Conservation (phyloP, 129 eudicot species). For the Rutidosis leptorrhynchoides region DNA sequence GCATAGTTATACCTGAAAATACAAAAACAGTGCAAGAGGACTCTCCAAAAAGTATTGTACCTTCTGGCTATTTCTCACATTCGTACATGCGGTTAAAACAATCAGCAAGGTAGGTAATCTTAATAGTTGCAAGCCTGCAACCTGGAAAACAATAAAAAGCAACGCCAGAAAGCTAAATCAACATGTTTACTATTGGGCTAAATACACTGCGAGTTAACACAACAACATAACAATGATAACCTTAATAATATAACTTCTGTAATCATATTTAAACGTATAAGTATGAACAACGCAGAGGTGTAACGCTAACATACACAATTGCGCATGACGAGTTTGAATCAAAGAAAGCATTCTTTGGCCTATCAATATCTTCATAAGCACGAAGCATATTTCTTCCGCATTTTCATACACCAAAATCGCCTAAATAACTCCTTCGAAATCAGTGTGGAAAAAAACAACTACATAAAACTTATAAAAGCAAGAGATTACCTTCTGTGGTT, state of each 20-base stretch:
- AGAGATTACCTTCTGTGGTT: conserved; percentile 97
- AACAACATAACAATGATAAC: conserved; percentile 13
- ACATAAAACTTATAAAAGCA: neutral
- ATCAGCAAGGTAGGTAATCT: no score
- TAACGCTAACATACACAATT: conserved; percentile 59
- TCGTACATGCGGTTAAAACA: no score
- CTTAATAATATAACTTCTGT: neutral
- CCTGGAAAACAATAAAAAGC: no score
- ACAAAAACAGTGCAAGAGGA: no score
- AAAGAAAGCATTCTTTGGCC: conserved; percentile 88
- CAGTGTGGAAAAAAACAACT: conserved; percentile 20
- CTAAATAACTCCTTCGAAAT: conserved; percentile 30
- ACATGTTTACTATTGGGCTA: no score
- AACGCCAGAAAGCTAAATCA: no score
- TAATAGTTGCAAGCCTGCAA: no score
- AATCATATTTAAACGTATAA: neutral
- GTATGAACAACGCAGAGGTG: neutral
- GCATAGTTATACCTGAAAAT: no score
- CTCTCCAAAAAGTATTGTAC: no score
- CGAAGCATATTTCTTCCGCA: conserved; percentile 91
- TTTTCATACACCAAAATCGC: conserved; percentile 80
- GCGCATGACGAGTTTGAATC: conserved; percentile 96
- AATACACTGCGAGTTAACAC: conserved; percentile 53
- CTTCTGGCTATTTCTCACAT: no score
- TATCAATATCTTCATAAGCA: conserved; percentile 80